Conservation (phyloP, 2,329 filamentous ascomycete genomes). For the Huntiella moniliformis region DNA sequence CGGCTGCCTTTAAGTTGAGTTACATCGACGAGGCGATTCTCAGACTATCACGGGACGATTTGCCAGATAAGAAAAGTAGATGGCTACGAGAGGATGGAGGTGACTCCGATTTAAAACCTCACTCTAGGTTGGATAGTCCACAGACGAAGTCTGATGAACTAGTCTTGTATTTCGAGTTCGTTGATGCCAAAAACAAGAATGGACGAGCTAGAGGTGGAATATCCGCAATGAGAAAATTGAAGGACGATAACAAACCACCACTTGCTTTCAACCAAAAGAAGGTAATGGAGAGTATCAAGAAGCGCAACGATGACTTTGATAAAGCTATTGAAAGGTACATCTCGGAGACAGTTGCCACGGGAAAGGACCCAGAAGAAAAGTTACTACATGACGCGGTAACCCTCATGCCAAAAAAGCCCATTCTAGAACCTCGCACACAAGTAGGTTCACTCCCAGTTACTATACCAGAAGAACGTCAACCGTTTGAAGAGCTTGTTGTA, state of each 20-base stretch:
- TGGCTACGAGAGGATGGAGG: conserved; percentile 5
- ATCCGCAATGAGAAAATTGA: conserved; percentile 59
- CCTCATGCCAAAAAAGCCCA: conserved; percentile 19
- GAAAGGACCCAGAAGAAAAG: conserved; percentile 45
- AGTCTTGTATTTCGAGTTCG: conserved; percentile 76
- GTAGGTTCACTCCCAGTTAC: conserved; percentile 35
- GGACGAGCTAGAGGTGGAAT: neutral
- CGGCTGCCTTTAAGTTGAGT: conserved; percentile 59
- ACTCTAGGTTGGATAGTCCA: too few relatives aligned
- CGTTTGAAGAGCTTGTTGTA: conserved; percentile 65
- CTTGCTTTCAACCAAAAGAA: conserved; percentile 7
- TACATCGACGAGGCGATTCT: conserved; percentile 76
- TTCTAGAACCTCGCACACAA: neutral
- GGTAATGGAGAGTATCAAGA: conserved; percentile 47
- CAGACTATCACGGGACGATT: conserved; percentile 45
- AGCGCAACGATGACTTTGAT: conserved; percentile 67
- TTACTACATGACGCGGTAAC: conserved; percentile 48
- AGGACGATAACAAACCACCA: conserved; percentile 39
- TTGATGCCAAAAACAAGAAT: conserved; percentile 40
- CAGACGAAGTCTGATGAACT: conserved; percentile 22
- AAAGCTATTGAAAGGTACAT: conserved; percentile 62
- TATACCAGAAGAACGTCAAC: conserved; percentile 64
- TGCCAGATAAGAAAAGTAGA: neutral
- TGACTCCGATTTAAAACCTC: neutral
- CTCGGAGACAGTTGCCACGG: conserved; percentile 47